Evolutionary conservation across 192 early-diverging fungal species (phyloP).

Genomic region (Paraglomus brasilianum): DNA sequence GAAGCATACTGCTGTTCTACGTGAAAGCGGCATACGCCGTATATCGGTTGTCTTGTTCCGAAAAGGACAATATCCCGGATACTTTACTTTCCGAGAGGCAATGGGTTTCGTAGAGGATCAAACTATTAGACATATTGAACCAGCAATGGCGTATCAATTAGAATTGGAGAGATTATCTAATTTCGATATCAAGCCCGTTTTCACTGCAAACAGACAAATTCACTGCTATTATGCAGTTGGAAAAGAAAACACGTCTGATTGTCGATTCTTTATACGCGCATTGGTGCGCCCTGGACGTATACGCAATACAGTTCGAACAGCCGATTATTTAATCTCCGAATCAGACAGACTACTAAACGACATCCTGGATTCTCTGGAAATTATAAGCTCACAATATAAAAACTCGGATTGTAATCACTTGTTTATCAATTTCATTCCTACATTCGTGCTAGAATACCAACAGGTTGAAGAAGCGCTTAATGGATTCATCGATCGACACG

Average conservation of each 20-base stretch:
- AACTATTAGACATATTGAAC: slow-evolving; percentile 97
- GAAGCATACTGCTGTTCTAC: slow-evolving; percentile 58
- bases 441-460: slow-evolving; percentile 83
- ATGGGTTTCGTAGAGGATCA: slow-evolving; percentile 83
- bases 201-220: slow-evolving; percentile 91
- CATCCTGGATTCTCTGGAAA: slow-evolving; percentile 92
- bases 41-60: slow-evolving; percentile 88
- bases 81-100: slow-evolving; percentile 95
- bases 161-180: slow-evolving; percentile 89
- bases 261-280: slow-evolving; percentile 96
- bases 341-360: slow-evolving; percentile 91
- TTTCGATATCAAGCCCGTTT: slow-evolving; percentile 96
- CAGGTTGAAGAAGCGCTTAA: slow-evolving; percentile 82
- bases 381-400: slow-evolving; percentile 85
- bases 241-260: slow-evolving; percentile 93
- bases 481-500: slow-evolving; percentile 91
- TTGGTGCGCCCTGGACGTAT: slow-evolving; percentile 91
- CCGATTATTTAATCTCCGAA: slow-evolving; percentile 94
- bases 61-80: slow-evolving; percentile 79
- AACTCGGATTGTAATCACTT: slow-evolving; percentile 99
- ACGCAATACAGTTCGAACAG: slow-evolving; percentile 75
- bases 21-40: slow-evolving; percentile 77
- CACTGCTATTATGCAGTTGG: slow-evolving; percentile 94
- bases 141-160: slow-evolving; percentile 95
- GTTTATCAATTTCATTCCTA: slow-evolving; percentile 98